These are phyloP conservation scores for Colletotrichum paranaense DNA, from an alignment of 2,329 filamentous ascomycete species.

Conservation along the genomic window DNA sequence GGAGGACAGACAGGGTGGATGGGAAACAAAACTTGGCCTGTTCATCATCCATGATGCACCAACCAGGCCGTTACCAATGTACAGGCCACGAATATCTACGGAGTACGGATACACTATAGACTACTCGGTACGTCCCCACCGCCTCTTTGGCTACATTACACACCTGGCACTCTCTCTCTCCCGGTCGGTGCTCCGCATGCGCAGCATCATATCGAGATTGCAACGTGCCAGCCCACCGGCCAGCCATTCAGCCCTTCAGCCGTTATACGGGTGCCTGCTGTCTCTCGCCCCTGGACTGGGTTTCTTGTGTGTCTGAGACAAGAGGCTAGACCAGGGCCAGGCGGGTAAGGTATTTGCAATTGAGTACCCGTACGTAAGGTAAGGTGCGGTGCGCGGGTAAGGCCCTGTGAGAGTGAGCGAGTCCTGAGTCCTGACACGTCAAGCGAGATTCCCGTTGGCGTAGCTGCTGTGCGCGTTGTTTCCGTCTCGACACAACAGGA, in stretches of 20 bases:
- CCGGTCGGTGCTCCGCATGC: constrained; percentile 3
- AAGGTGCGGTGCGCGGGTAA: not conserved
- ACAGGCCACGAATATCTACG: too few relatives aligned
- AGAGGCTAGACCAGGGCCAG: constrained; percentile 16
- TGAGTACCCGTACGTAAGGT: constrained; percentile 4
- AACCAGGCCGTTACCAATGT: not conserved
- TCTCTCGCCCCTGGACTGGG: constrained; percentile 13
- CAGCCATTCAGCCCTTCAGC: constrained; percentile 24
- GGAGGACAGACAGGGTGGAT: not conserved
- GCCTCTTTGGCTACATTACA: not conserved
- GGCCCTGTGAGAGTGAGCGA: not conserved
- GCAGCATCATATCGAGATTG: constrained; percentile 26
- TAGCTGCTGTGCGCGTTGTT: not conserved
- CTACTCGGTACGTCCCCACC: not conserved
- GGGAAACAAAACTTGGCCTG: not conserved
- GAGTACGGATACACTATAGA: too few relatives aligned
- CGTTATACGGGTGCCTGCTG: constrained; percentile 29
- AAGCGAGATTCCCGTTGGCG: not conserved
- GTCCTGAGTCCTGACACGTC: not conserved
- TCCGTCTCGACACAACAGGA: not conserved
- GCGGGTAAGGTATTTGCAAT: constrained; percentile 28
- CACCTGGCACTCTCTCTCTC: too few relatives aligned
- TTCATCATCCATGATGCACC: not conserved
- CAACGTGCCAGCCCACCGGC: constrained; percentile 21
- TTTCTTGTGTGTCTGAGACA: constrained; percentile 23